Evolutionary conservation across 2,329 filamentous ascomycete genomes (phyloP), one percentile per base, ranked within the genome.

Genomic region (Penicillium sp.): DNA sequence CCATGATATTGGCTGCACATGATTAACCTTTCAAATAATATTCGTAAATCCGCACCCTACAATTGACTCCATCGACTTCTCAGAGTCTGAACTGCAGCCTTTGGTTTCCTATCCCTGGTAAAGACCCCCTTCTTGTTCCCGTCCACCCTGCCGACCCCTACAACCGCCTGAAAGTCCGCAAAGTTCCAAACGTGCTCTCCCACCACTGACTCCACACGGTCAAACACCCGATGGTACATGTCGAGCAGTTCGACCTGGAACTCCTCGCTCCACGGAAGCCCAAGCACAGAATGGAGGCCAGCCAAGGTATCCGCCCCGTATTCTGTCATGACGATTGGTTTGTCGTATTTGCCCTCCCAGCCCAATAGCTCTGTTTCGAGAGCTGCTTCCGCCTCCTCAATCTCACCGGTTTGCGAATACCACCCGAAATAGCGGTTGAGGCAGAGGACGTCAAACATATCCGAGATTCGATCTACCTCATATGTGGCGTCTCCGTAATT

Each of bases 161-260:
- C 0, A 22, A 2, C 12, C 21, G 28, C 49, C 42, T 49, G 46
- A 37, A 52, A 49, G 12, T 49, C 50, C 5, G 50, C 41, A 31
- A 52, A 52, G 6, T 37, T 37, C 50, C 50, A 52, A 44, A 49
- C 42, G n/a, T 52, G 46, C 55, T 68, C 64, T 4, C 64, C 65
- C 2, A 61, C 54, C 3, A 66, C 55, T 8, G 53, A 49, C 0
- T 58, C 54, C 0, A 66, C 24, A 4, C 48, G 34, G 42, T 66
- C 65, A 44, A 65, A 63, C 4, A 67, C 64, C 2, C 61, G 53
- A 33, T 64, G 62, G 12, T 55, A 64, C 61, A 63, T 62, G 17
- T 60, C 55, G 13, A 67, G 45, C 17, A 64, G 39, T 7, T 43
- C 13, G 1, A 47, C 43, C 47, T 65, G 62, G 47, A 58, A 65